These are phyloP conservation scores for Bertia moriformis DNA, from an alignment of 2,329 filamentous ascomycete species.

Conservation along the genomic window DNA sequence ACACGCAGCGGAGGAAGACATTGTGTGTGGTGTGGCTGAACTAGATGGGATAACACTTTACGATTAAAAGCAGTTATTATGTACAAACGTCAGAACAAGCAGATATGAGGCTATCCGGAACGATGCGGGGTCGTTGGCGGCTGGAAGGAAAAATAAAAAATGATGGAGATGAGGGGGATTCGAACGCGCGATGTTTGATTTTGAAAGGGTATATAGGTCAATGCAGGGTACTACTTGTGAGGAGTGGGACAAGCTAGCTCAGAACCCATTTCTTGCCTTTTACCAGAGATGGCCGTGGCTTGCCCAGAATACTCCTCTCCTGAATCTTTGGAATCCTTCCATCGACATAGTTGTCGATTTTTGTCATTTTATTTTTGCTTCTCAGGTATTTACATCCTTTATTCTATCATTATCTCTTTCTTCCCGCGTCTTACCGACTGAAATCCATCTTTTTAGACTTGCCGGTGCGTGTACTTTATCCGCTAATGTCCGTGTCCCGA, in stretches of 20 bases:
- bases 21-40: constrained; percentile 11
- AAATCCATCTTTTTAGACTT: too few relatives aligned
- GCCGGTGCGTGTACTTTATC: too few relatives aligned
- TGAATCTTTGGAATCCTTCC: not conserved
- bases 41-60: not conserved
- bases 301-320: not conserved
- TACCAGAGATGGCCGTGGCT: not conserved
- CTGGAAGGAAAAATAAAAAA: constrained; percentile 7
- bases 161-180: constrained; percentile 4
- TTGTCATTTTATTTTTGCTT: not conserved
- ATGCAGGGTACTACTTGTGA: not conserved
- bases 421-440: too few relatives aligned
- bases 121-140: constrained; percentile 2
- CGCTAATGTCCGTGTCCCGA: too few relatives aligned
- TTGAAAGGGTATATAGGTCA: too few relatives aligned
- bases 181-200: too few relatives aligned
- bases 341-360: constrained; percentile 1
- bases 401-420: too few relatives aligned
- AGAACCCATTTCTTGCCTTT: constrained; percentile 1
- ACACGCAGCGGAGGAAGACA: constrained; percentile 53
- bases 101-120: too few relatives aligned
- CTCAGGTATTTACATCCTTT: too few relatives aligned
- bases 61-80: too few relatives aligned
- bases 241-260: not conserved
- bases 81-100: too few relatives aligned